These are phyloP conservation scores for Castanea sativa DNA, from an alignment of 306 rosid species.

Conservation along the genomic window DNA sequence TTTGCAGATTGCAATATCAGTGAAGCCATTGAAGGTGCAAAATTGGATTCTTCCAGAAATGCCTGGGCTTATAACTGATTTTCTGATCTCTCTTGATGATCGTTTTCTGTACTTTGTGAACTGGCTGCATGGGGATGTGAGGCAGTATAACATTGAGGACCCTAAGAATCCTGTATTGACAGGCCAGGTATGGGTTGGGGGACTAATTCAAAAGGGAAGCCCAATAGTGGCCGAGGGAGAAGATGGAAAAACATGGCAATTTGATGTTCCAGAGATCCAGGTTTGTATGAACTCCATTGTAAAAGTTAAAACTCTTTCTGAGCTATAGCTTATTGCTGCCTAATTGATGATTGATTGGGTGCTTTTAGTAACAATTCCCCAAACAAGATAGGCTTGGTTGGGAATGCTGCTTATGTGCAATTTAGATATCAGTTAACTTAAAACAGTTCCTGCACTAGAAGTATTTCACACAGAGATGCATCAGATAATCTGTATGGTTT, in stretches of 20 bases:
- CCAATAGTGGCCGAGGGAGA: slow-evolving; percentile 56
- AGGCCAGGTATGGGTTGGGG: slow-evolving; percentile 93
- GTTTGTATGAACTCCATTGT: slow-evolving; percentile 30
- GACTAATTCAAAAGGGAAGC: slow-evolving; percentile 78
- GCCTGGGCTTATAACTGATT: slow-evolving; percentile 96
- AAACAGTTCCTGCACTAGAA: not conserved
- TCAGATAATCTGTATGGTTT: not conserved
- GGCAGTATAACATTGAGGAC: slow-evolving; percentile 88
- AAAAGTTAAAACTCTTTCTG: not conserved
- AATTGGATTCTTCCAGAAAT: slow-evolving; percentile 94
- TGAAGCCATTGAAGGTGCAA: slow-evolving; percentile 75
- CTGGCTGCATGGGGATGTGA: slow-evolving; percentile 97
- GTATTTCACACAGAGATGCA: not conserved
- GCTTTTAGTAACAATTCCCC: not conserved
- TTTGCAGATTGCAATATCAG: slow-evolving; percentile 69
- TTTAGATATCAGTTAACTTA: not conserved
- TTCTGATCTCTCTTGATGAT: slow-evolving; percentile 84
- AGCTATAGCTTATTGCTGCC: not conserved
- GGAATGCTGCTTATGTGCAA: not conserved
- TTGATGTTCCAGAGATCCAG: slow-evolving; percentile 83
- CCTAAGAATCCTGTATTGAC: slow-evolving; percentile 56
- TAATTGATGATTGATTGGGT: not conserved
- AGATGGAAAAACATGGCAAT: slow-evolving; percentile 69
- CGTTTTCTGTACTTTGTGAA: slow-evolving; percentile 81
- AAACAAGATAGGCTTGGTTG: not conserved